These are phyloP conservation scores for Colletotrichum lini DNA, from an alignment of 2,329 filamentous ascomycete genomes.

Conservation along the genomic window DNA sequence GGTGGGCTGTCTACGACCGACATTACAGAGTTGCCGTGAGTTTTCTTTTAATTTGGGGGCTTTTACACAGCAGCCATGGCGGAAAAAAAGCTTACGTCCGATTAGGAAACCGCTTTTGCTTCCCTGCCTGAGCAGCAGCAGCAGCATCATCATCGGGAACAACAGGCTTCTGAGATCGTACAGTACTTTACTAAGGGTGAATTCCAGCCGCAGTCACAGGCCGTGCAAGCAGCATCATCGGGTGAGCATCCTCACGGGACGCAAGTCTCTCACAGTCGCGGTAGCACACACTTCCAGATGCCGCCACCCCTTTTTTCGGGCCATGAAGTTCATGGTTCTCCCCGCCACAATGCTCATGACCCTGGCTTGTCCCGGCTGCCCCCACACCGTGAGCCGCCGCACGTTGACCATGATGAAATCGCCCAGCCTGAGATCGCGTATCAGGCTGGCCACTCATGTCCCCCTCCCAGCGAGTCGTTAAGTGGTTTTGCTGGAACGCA, in stretches of 20 bases:
- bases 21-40: constrained; percentile 77
- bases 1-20: constrained; percentile 95
- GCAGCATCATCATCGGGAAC: constrained; percentile 14
- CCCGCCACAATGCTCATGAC: constrained; percentile 42
- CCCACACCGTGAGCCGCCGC: constrained; percentile 30
- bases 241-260: constrained; percentile 52
- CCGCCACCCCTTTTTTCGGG: constrained; percentile 38
- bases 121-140: constrained; percentile 19
- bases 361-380: constrained; percentile 32
- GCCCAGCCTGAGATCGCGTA: constrained; percentile 43
- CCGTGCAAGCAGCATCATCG: constrained; percentile 44
- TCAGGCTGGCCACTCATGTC: constrained; percentile 44
- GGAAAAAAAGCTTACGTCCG: constrained; percentile 10
- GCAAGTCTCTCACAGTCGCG: constrained; percentile 46
- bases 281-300: constrained; percentile 46
- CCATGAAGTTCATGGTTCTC: constrained; percentile 35
- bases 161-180: constrained; percentile 55
- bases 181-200: constrained; percentile 70
- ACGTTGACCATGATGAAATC: constrained; percentile 43
- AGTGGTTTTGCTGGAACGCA: constrained; percentile 60
- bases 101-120: constrained; percentile 20
- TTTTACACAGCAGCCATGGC: not conserved
- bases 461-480: constrained; percentile 52
- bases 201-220: constrained; percentile 57
- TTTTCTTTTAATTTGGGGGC: constrained; percentile 23